Base-by-base conservation (phyloP, 768 basidiomycete genomes). In the Tulasnella sp. region DNA sequence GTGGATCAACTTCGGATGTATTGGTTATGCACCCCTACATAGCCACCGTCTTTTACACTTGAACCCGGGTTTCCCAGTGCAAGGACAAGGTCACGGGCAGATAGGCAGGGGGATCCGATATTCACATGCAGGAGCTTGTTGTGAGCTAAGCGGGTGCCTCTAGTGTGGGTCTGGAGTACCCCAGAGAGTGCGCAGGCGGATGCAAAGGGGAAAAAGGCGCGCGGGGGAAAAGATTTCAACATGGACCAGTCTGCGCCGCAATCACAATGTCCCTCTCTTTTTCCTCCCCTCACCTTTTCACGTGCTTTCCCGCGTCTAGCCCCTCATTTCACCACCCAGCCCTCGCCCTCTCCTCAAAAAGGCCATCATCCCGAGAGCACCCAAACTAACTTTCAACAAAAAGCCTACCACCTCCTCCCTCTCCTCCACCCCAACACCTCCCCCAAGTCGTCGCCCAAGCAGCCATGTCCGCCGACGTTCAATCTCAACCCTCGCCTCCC, bases 401-500 rank as follows among this genome's bases (percentile, higher is more conserved):
- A 67, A 61, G 0, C 61, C 11, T 9, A 15, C 32, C 61, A 10
- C 61, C 57, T n/a, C 57, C 26, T 29, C 61, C 61, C n/a, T 32
- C 32, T 67, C 55, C 1, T 23, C 29, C 61, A 10, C 61, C 51
- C 29, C 57, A 7, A 4, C 44, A 10, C 44, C 11, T 15, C 44
- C 44, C 61, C 61, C 61, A 51, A n/a, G n/a, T 35, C 61, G 26
- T 67, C 32, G 26, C n/a, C n/a, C 55, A 57, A 57, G 23, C 29
- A 57, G 67, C 35, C 40, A 79, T 71, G 74, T 77, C 74, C 67
- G 79, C 72, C 39, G 79, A 79, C 39, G 72, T 73, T 29, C 75
- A 79, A 70, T 67, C 61, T 35, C 51, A 51, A 51, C 79, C 29
- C 44, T 35, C 42, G 13, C 72, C 70, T 42, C 90, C 91, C 75